A percentile compares a stretch with the other conserved stretches of the same genome.
These are phyloP conservation scores for Diaporthe sp. DNA, from an alignment of 2,329 filamentous ascomycete species.

Conservation along the genomic window DNA sequence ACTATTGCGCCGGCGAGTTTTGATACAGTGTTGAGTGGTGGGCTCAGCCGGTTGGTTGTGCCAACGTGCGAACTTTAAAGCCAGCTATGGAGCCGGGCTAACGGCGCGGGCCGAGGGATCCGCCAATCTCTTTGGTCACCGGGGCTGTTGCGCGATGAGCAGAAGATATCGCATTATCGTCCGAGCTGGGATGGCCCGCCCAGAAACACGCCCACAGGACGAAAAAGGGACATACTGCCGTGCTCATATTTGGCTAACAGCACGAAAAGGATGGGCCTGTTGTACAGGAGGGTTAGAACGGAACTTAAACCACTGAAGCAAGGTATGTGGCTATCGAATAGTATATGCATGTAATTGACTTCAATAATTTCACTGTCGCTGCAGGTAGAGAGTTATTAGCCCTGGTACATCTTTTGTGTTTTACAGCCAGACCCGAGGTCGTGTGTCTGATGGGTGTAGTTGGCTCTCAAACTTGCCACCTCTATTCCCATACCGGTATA, in stretches of 20 bases:
- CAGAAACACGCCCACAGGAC: background rate
- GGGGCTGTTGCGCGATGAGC: constrained; percentile 8
- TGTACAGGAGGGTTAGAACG: no score
- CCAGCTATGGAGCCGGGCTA: background rate
- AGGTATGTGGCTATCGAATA: no score
- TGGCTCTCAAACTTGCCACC: no score
- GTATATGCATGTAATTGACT: no score
- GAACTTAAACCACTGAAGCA: no score
- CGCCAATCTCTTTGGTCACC: background rate
- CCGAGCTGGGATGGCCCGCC: background rate
- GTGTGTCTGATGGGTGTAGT: no score
- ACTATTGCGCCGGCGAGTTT: background rate
- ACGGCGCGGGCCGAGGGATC: background rate
- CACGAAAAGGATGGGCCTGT: no score
- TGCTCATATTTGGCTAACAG: background rate
- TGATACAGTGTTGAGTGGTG: background rate
- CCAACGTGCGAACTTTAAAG: background rate
- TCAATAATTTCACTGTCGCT: no score
- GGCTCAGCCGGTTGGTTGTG: background rate
- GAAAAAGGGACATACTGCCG: background rate
- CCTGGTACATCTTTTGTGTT: no score
- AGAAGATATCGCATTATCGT: constrained; percentile 10
- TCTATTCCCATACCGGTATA: no score
- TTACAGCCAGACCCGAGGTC: no score
- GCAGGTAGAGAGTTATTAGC: no score